Conservation (phyloP, 202 grass and related monocot species). For the Dendrocalamus latiflorus region DNA sequence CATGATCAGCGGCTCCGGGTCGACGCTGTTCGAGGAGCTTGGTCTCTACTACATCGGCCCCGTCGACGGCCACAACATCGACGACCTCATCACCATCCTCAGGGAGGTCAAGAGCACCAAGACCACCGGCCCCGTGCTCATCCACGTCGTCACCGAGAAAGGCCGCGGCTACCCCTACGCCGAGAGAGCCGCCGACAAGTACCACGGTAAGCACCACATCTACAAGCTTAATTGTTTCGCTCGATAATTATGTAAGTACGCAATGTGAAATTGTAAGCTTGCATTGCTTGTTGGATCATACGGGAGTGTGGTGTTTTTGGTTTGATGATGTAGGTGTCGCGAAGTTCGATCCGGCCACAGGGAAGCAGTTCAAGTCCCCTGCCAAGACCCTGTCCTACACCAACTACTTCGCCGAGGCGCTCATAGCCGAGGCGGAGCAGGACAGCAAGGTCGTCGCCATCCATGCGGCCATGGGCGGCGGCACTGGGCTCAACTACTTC, state of each 20-base stretch:
- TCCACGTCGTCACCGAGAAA: constrained; percentile 92
- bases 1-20: constrained; percentile 86
- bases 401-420: constrained; percentile 83
- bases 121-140: constrained; percentile 80
- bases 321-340: constrained; percentile 38
- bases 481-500: constrained; percentile 93
- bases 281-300: neutral
- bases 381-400: constrained; percentile 78
- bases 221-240: neutral
- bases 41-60: constrained; percentile 96
- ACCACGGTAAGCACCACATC: constrained; percentile 46
- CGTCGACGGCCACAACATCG: constrained; percentile 88
- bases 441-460: constrained; percentile 84
- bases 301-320: neutral
- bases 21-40: constrained; percentile 91
- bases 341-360: constrained; percentile 91
- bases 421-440: constrained; percentile 82
- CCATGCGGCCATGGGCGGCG: constrained; percentile 94
- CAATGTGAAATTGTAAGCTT: neutral
- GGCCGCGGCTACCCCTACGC: constrained; percentile 95
- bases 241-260: neutral
- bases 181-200: constrained; percentile 85
- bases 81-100: constrained; percentile 82
- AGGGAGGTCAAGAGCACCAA: constrained; percentile 87
- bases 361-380: constrained; percentile 76